Evolutionary conservation across 2,329 filamentous ascomycete species (phyloP).

Genomic region (Parafenestella ontariensis): DNA sequence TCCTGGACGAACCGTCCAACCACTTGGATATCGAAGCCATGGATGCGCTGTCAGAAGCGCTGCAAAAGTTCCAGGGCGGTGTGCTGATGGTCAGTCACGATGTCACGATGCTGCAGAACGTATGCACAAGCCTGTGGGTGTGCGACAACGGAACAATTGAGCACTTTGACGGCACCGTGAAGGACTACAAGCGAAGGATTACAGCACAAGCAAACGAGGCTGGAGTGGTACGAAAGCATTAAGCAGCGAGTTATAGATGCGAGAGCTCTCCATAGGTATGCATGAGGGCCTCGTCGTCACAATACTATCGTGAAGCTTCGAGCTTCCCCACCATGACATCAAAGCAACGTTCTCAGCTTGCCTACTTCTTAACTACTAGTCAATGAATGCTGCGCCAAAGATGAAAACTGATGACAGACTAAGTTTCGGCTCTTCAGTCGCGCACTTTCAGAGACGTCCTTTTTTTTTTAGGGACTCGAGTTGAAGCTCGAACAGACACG

Average conservation of each 20-base stretch:
- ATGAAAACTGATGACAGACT: too few species aligned
- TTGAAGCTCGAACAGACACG: background rate
- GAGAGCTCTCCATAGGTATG: background rate
- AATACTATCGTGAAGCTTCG: background rate
- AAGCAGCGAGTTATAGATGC: slow-evolving; percentile 26
- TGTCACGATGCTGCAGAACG: slow-evolving; percentile 96
- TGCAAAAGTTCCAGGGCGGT: slow-evolving; percentile 88
- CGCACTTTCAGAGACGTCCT: too few species aligned
- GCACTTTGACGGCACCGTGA: slow-evolving; percentile 94
- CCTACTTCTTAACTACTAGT: too few species aligned
- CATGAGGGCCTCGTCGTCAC: background rate
- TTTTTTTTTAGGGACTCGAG: background rate
- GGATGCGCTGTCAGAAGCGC: slow-evolving; percentile 87
- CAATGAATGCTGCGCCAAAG: background rate
- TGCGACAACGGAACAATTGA: slow-evolving; percentile 93
- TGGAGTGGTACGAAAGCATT: slow-evolving; percentile 74
- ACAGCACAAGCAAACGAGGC: slow-evolving; percentile 84
- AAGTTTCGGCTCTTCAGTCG: too few species aligned
- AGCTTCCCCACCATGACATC: background rate
- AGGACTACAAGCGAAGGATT: slow-evolving; percentile 98
- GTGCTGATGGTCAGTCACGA: slow-evolving; percentile 99
- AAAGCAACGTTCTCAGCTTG: background rate
- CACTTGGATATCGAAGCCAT: slow-evolving; percentile 99
- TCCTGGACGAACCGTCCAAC: slow-evolving; percentile 98
- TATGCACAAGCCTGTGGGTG: slow-evolving; percentile 95